These are phyloP conservation scores for Candida chilensis DNA, from an alignment of 805 yeast species.

Conservation along the genomic window DNA sequence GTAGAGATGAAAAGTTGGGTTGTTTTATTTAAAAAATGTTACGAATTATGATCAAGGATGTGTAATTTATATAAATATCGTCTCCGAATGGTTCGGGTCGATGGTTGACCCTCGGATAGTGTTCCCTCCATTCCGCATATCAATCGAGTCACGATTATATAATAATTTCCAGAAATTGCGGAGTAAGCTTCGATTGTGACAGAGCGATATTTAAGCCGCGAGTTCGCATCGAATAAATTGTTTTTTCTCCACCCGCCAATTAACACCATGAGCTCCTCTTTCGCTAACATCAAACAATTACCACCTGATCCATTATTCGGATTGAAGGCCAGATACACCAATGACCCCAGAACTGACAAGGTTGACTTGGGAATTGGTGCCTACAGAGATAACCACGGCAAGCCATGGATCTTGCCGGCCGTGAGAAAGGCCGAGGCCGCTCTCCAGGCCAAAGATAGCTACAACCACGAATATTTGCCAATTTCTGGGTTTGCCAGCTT, in stretches of 20 bases:
- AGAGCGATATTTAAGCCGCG: too few species aligned
- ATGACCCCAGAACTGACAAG: conserved; percentile 53
- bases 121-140: too few species aligned
- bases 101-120: too few species aligned
- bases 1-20: too few species aligned
- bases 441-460: conserved; percentile 47
- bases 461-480: conserved; percentile 85
- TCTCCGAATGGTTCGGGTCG: too few species aligned
- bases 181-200: too few species aligned
- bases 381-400: conserved; percentile 59
- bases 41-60: too few species aligned
- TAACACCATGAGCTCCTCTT: conserved; percentile 22
- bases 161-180: too few species aligned
- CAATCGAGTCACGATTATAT: too few species aligned
- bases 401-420: conserved; percentile 66
- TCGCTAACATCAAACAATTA: conserved; percentile 44
- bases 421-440: conserved; percentile 61
- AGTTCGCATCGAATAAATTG: too few species aligned
- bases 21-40: too few species aligned
- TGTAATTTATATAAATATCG: too few species aligned
- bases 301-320: conserved; percentile 90
- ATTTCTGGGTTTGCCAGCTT: conserved; percentile 69
- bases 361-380: conserved; percentile 87
- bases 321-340: conserved; percentile 54
- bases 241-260: background rate